These are phyloP conservation scores for Suillus bovinus DNA, from an alignment of 768 basidiomycete species.

Conservation along the genomic window DNA sequence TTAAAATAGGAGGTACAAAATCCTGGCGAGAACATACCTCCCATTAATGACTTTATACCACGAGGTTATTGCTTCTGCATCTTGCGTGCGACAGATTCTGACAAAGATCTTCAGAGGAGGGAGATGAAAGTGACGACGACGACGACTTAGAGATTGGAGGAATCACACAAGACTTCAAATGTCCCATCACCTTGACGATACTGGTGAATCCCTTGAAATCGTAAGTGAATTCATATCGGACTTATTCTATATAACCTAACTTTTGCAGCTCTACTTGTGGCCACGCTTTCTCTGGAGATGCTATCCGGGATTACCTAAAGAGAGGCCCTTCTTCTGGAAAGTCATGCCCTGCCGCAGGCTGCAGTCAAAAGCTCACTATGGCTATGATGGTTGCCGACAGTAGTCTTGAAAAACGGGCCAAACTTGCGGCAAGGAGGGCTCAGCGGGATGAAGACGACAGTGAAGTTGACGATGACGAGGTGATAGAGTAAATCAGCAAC, in stretches of 20 bases:
- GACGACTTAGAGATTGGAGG: conserved; percentile 91
- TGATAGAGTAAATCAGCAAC: conserved; percentile 48
- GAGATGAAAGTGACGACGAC: conserved; percentile 80
- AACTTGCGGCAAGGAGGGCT: conserved; percentile 54
- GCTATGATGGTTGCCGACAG: conserved; percentile 53
- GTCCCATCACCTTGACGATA: conserved; percentile 71
- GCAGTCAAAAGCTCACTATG: conserved; percentile 57
- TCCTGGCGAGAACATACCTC: conserved; percentile 70
- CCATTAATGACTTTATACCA: conserved; percentile 69
- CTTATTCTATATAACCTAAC: conserved; percentile 10
- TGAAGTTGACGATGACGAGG: conserved; percentile 47
- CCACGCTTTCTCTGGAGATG: conserved; percentile 78
- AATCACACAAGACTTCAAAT: conserved; percentile 78
- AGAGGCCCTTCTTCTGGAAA: conserved; percentile 33
- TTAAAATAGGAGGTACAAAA: conserved; percentile 62
- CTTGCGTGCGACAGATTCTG: conserved; percentile 10
- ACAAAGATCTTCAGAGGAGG: conserved; percentile 56
- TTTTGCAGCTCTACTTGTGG: conserved; percentile 59
- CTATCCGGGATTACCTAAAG: conserved; percentile 66
- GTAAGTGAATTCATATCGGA: conserved; percentile 44
- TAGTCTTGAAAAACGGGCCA: conserved; percentile 62
- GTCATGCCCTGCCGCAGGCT: conserved; percentile 74
- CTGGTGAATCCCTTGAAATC: conserved; percentile 79
- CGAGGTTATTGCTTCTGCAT: conserved; percentile 46
- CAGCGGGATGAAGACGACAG: conserved; percentile 40